Evolutionary conservation across 140 eudicot species (phyloP), one percentile per base, ranked within the genome.

Genomic region (Flaveria floridana): DNA sequence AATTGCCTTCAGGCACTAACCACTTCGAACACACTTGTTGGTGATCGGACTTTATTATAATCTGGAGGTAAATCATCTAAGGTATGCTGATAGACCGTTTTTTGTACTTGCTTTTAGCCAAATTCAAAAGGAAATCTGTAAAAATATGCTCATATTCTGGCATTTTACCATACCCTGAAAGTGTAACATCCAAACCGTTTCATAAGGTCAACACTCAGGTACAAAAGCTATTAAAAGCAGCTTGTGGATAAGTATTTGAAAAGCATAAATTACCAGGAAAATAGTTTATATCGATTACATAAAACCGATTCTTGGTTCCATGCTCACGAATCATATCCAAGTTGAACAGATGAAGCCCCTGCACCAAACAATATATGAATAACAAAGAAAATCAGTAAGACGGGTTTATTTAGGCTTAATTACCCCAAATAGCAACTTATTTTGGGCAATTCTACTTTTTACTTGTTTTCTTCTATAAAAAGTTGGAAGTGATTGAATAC

Each of bases 101-200:
- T 71, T 86, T 80, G 82, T 85, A 84, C 84, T 88, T 88, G 84
- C 84, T 82, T 57, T 83, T 74, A 46, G 73, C 94, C 81, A 94
- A 74, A 65, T 87, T 88, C 74, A 94, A 80, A 28, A 94, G 91
- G 71, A 94, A 94, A 75, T 94, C 97, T 0, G 99, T 94, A 53
- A 94, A 94, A 71, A 94, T 90, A 71, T 94, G 94, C 95, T 94
- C 99, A 74, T 94, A 94, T 71, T 86, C 99, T 70, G 97, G 99
- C 97, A 94, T 88, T 86, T 94, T 94, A 72, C 99, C 99, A 74
- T 94, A 94, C 58, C 99, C 99, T 94, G 91, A 53, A 34, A 78
- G 59, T 11, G 55, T 62, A 16, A 52, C n/a, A 71, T n/a, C 14
- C 19, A 37, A 65, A 64, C 41, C 46, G 13, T 72, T 6, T 11